phyloP scores from a whole-genome alignment of 2,329 filamentous ascomycete species.

The Acrodontium crateriforme region DNA sequence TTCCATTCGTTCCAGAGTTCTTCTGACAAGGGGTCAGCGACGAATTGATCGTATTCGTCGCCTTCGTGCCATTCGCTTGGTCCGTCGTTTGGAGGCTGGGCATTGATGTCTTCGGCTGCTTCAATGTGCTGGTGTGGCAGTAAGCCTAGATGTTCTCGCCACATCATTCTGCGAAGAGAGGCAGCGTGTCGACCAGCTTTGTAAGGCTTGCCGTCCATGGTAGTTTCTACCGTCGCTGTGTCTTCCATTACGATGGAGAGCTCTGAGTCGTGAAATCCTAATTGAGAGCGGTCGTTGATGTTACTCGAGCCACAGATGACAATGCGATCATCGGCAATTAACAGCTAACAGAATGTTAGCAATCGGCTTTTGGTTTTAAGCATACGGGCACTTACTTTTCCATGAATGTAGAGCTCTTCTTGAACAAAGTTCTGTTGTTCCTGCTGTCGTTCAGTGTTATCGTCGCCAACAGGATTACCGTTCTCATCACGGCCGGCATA shows the following conservation, averaged over 20 bases:
- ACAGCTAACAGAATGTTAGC: constrained; percentile 23
- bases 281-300: constrained; percentile 78
- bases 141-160: constrained; percentile 82
- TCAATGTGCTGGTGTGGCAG: constrained; percentile 57
- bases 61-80: constrained; percentile 64
- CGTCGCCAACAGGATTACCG: constrained; percentile 8
- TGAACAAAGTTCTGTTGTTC: constrained; percentile 86
- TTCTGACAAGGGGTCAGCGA: constrained; percentile 45
- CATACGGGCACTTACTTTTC: constrained; percentile 45
- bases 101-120: constrained; percentile 57
- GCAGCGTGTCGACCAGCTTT: constrained; percentile 70
- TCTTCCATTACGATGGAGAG: constrained; percentile 85
- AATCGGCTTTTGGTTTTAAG: neutral
- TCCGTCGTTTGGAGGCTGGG: constrained; percentile 55
- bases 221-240: constrained; percentile 52
- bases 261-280: constrained; percentile 83
- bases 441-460: constrained; percentile 43
- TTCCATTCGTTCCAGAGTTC: constrained; percentile 55
- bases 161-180: constrained; percentile 67
- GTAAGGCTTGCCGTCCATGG: constrained; percentile 67
- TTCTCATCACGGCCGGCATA: constrained; percentile 50
- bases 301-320: constrained; percentile 59
- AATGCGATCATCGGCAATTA: constrained; percentile 76
- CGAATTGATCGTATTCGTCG: constrained; percentile 45
- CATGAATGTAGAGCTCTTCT: constrained; percentile 91